Base-by-base conservation (phyloP, 202 grass and related monocot genomes). In the Hordeum pubiflorum region DNA sequence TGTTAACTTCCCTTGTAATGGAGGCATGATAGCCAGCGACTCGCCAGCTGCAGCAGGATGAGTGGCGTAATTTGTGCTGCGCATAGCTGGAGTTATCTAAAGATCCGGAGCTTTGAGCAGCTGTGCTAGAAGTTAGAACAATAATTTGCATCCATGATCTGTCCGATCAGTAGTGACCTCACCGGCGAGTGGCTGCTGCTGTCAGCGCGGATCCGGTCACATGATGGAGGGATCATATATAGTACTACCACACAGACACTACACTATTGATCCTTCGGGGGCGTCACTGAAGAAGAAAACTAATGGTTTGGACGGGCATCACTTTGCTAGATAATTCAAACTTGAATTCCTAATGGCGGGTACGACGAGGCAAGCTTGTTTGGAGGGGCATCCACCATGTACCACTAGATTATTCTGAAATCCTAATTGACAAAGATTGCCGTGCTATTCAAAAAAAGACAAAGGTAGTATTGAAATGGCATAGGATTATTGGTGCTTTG, bases 141-240 rank as follows among this genome's bases (percentile, higher is more conserved):
- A 77, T 14, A 74, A 10, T 56, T 39, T 75, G 7, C 13, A 10
- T 34, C 24, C 10, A 6, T 31, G 11, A 41, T 34, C 23, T 46
- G 14, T 31, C 52, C 13, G 27, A 44, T 43, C 27, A 64, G 64
- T 59, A 46, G 17, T 86, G 82, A 85, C 73, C 72, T 89, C 83
- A 78, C 78, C 58, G 17, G 66, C 48, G 17, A 78, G 4, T 66
- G 21, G 82, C 4, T 20, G 78, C 73, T 82, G 46, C 18, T 68
- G 72, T 82, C 79, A 78, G 59, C 17, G 50, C 5, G 36, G 87
- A 89, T 89, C 78, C 37, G 46, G 78, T 59, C 78, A 77, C 78
- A 85, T 65, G 78, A 56, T 20, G 43, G 56, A 77, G 40, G 67
- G 68, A 71, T 72, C 69, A 71, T 18, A 29, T 7, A 23, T 23